These are phyloP conservation scores for Fusarium sublunatum DNA, from an alignment of 2,329 filamentous ascomycete species.

Conservation along the genomic window DNA sequence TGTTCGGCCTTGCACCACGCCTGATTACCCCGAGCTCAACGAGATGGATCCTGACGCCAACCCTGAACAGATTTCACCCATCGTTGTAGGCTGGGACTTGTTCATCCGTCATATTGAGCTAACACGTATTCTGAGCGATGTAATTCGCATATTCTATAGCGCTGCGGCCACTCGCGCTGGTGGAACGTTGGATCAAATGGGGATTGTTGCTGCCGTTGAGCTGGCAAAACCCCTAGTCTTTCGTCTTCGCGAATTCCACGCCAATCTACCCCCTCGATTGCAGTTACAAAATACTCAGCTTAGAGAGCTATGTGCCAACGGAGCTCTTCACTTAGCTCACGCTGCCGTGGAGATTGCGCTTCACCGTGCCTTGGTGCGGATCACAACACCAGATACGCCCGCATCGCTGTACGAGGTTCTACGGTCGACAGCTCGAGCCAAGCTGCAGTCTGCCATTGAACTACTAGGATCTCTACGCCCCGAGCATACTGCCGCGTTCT, in stretches of 20 bases:
- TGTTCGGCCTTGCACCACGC: slow-evolving; percentile 52
- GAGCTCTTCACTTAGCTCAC: slow-evolving; percentile 63
- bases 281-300: slow-evolving; percentile 57
- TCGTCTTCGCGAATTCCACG: slow-evolving; percentile 57
- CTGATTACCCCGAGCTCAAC: slow-evolving; percentile 55
- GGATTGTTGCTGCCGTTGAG: slow-evolving; percentile 50
- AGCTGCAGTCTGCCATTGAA: slow-evolving; percentile 55
- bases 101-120: slow-evolving; percentile 64
- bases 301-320: slow-evolving; percentile 55
- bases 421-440: slow-evolving; percentile 53
- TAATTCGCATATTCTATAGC: slow-evolving; percentile 62
- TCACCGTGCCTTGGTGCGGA: slow-evolving; percentile 61
- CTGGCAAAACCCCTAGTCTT: slow-evolving; percentile 50
- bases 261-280: slow-evolving; percentile 57
- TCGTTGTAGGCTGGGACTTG: slow-evolving; percentile 58
- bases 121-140: slow-evolving; percentile 63
- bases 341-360: slow-evolving; percentile 63
- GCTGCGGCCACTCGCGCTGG: slow-evolving; percentile 47
- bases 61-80: slow-evolving; percentile 55
- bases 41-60: slow-evolving; percentile 50
- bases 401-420: slow-evolving; percentile 48
- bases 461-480: slow-evolving; percentile 57
- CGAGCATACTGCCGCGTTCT: slow-evolving; percentile 59
- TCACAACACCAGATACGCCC: slow-evolving; percentile 51
- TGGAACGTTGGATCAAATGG: slow-evolving; percentile 49